Evolutionary conservation across 192 early-diverging fungal species (phyloP).

Genomic region (Cladochytrium replicatum): DNA sequence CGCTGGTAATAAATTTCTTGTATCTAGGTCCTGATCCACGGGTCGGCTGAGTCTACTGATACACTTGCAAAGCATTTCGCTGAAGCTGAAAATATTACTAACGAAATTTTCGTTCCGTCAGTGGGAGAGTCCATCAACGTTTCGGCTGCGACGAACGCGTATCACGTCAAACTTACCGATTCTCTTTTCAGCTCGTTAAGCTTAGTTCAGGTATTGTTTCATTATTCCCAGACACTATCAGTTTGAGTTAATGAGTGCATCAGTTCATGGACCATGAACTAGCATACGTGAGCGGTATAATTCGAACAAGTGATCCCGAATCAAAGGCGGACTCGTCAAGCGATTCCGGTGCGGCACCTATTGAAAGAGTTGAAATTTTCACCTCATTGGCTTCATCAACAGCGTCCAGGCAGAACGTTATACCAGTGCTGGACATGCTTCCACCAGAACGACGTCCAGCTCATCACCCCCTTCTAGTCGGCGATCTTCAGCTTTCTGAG

Average conservation of each 20-base stretch:
- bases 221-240: no score
- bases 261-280: constrained; percentile 69
- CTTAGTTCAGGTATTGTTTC: constrained; percentile 52
- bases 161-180: constrained; percentile 77
- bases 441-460: constrained; percentile 26
- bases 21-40: constrained; percentile 70
- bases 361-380: no score
- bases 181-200: constrained; percentile 68
- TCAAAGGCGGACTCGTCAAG: neutral
- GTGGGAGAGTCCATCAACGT: constrained; percentile 82
- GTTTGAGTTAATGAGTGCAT: neutral
- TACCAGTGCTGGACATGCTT: constrained; percentile 65
- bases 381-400: no score
- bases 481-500: constrained; percentile 75
- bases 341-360: neutral
- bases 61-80: constrained; percentile 53
- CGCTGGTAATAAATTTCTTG: constrained; percentile 4
- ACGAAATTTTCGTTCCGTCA: constrained; percentile 72
- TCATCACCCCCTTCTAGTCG: constrained; percentile 66
- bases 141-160: constrained; percentile 78
- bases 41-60: constrained; percentile 57
- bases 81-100: constrained; percentile 58
- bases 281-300: constrained; percentile 64
- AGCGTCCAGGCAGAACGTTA: no score
- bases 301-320: constrained; percentile 38